These are phyloP conservation scores for Botrytis elliptica DNA, from an alignment of 2,329 filamentous ascomycete species.

Conservation along the genomic window DNA sequence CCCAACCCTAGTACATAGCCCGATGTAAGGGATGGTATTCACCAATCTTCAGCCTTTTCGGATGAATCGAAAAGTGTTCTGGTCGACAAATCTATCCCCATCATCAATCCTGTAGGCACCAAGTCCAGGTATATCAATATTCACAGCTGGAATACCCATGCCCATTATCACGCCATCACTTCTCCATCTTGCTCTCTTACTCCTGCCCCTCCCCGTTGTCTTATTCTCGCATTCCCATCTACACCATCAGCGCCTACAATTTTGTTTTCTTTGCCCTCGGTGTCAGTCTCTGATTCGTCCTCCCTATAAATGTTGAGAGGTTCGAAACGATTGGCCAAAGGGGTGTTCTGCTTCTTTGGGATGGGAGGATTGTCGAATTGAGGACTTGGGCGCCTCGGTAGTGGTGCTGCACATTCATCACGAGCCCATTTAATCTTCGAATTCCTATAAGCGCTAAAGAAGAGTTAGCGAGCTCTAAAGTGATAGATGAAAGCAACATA, in stretches of 20 bases:
- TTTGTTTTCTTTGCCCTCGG: background rate
- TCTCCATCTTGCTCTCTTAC: background rate
- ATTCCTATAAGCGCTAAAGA: conserved; percentile 62
- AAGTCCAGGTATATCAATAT: background rate
- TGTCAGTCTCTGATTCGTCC: conserved; percentile 32
- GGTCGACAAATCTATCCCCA: background rate
- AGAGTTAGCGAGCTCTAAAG: conserved; percentile 20
- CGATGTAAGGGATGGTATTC: background rate
- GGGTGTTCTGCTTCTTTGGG: conserved; percentile 42
- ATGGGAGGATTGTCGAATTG: conserved; percentile 33
- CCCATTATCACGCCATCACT: background rate
- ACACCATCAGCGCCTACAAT: background rate
- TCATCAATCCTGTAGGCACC: background rate
- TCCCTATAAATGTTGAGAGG: conserved; percentile 53
- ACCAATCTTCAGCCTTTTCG: background rate
- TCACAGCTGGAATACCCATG: conserved; percentile 20
- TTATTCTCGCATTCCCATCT: background rate
- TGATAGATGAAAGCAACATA: conserved; percentile 28
- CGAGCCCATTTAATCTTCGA: conserved; percentile 67
- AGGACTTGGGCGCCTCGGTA: conserved; percentile 33
- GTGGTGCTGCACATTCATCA: conserved; percentile 64
- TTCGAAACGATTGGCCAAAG: conserved; percentile 60
- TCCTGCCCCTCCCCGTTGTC: background rate
- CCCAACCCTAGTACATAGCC: background rate
- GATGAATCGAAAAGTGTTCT: background rate